A percentile compares a stretch with the other conserved stretches of the same genome.
These are phyloP conservation scores for Vicia faba DNA, from an alignment of 306 rosid species.

Conservation along the genomic window DNA sequence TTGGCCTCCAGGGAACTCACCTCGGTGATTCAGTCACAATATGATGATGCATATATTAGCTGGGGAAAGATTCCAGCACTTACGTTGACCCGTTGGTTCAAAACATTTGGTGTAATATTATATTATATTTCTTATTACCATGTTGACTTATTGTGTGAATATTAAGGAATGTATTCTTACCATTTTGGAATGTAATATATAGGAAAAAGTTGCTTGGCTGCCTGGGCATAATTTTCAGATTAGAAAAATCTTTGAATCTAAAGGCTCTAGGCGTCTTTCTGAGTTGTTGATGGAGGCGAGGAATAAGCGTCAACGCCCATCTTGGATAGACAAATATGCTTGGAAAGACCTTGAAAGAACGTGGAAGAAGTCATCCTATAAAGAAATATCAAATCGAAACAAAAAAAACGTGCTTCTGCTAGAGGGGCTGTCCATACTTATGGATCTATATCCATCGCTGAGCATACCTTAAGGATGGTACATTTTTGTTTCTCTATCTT, in stretches of 20 bases:
- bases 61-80: neutral
- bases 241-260: neutral
- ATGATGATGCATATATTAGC: neutral
- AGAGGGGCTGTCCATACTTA: neutral
- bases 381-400: neutral
- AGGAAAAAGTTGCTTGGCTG: no score
- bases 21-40: neutral
- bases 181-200: no score
- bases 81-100: neutral
- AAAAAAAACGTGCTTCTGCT: neutral
- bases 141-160: no score
- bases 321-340: neutral
- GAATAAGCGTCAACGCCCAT: neutral
- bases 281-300: neutral
- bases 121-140: no score
- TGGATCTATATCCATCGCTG: neutral
- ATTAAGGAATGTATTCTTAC: no score
- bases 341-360: neutral
- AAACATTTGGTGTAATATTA: no score
- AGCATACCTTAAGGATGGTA: neutral
- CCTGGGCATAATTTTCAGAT: no score
- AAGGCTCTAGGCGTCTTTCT: neutral
- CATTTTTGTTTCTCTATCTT: no score
- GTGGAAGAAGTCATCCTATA: neutral
- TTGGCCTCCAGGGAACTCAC: neutral